A percentile compares a stretch with the other conserved stretches of the same genome.
Evolutionary conservation across 2,329 filamentous ascomycete genomes (phyloP).

Genomic region (Fonsecaea nubica): DNA sequence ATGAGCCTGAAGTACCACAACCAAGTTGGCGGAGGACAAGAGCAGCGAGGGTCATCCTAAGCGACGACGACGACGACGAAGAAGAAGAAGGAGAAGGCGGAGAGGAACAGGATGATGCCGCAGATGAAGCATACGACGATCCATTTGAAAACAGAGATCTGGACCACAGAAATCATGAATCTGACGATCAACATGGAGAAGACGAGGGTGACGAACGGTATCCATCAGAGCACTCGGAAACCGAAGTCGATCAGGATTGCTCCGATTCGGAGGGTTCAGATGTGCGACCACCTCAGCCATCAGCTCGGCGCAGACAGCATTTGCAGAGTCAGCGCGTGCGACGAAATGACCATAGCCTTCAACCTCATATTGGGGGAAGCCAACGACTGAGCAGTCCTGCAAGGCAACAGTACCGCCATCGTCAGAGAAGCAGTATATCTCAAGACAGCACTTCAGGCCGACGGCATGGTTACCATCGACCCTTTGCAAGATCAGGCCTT

Average conservation of each 20-base stretch:
- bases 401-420: neutral
- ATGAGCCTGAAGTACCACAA: conserved; percentile 2
- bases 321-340: conserved; percentile 32
- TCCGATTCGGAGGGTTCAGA: conserved; percentile 35
- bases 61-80: conserved; percentile 36
- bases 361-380: neutral
- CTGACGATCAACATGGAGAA: conserved; percentile 18
- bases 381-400: neutral
- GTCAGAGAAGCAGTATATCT: neutral
- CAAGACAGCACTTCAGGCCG: neutral
- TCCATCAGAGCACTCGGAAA: conserved; percentile 1
- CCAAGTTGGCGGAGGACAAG: conserved; percentile 5
- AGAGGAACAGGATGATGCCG: conserved; percentile 14
- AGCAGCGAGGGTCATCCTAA: conserved; percentile 26
- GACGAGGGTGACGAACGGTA: conserved; percentile 6
- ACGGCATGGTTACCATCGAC: conserved; percentile 3
- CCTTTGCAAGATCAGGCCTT: conserved; percentile 7
- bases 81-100: conserved; percentile 19
- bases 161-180: neutral
- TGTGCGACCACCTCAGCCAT: conserved; percentile 35
- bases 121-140: no score
- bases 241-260: conserved; percentile 3
- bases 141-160: no score
- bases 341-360: conserved; percentile 16
- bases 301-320: conserved; percentile 27